Evolutionary conservation across 306 rosid species (phyloP).

Genomic region (Acacia melanoxylon): DNA sequence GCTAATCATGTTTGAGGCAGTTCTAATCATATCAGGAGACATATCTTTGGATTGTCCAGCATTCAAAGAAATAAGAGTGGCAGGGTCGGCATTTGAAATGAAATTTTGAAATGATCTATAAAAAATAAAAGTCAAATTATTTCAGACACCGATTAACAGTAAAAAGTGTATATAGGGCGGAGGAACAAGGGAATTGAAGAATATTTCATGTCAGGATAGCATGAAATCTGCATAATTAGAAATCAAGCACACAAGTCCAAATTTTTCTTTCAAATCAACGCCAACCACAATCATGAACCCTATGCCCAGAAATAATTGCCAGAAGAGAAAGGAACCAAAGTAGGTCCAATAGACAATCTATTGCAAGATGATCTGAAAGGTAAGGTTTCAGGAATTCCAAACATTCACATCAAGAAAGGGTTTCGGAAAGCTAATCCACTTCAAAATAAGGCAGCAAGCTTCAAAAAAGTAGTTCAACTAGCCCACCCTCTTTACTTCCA

Average conservation of each 20-base stretch:
- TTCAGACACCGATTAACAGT: background rate
- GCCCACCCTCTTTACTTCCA: no score
- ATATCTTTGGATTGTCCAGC: constrained; percentile 61
- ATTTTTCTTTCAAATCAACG: background rate
- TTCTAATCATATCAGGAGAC: constrained; percentile 85
- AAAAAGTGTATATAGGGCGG: background rate
- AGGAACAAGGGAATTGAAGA: background rate
- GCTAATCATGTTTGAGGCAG: constrained; percentile 78
- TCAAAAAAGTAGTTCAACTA: background rate
- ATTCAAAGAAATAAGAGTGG: constrained; percentile 66
- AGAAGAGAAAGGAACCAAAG: background rate
- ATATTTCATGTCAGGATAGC: background rate
- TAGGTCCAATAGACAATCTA: background rate
- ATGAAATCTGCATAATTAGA: background rate
- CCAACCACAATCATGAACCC: background rate
- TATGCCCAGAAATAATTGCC: background rate
- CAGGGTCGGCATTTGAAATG: constrained; percentile 71
- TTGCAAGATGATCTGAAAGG: background rate
- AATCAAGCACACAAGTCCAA: background rate
- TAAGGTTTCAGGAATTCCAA: background rate
- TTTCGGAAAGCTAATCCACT: background rate
- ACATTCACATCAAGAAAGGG: background rate
- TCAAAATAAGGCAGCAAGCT: background rate
- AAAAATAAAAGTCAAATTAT: constrained; percentile 7
- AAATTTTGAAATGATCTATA: constrained; percentile 84